Evolutionary conservation across 345 rosid genomes (phyloP).

Genomic region (Chamaenerion angustifolium): DNA sequence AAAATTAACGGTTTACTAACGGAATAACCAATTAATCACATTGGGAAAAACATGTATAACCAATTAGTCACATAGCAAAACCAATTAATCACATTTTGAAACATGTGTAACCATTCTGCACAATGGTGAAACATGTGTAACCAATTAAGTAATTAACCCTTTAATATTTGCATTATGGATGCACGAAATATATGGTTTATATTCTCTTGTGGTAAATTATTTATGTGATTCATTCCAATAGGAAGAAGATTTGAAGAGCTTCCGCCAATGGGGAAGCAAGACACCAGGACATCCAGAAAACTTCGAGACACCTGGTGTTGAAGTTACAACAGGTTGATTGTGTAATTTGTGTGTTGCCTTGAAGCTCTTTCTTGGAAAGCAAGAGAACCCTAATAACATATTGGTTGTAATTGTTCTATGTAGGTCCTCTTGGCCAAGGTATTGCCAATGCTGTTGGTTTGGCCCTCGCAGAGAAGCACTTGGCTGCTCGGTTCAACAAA

Average conservation of each 20-base stretch:
- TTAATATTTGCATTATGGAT: background rate
- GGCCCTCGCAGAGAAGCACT: slow-evolving; percentile 87
- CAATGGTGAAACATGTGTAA: too few relatives aligned
- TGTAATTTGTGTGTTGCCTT: slow-evolving; percentile 4
- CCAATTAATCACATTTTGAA: too few relatives aligned
- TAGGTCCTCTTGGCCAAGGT: slow-evolving; percentile 97
- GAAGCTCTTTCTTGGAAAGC: background rate
- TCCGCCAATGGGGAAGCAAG: slow-evolving; percentile 90
- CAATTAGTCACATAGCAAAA: too few relatives aligned
- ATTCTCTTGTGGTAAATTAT: background rate
- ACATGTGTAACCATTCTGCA: too few relatives aligned
- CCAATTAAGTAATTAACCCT: too few relatives aligned
- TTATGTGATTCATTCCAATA: slow-evolving; percentile 12
- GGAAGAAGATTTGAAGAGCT: slow-evolving; percentile 87
- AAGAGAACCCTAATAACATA: too few relatives aligned
- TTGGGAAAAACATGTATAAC: too few relatives aligned
- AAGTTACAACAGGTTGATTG: slow-evolving; percentile 86
- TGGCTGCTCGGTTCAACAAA: slow-evolving; percentile 86
- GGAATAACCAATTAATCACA: too few relatives aligned
- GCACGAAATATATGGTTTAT: background rate
- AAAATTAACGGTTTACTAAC: too few relatives aligned
- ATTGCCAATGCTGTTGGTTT: slow-evolving; percentile 86
- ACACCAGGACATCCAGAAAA: slow-evolving; percentile 99
- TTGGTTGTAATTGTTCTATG: slow-evolving; percentile 2
- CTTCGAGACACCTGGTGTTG: slow-evolving; percentile 96